Percentiles rank a stretch among this genome's conserved stretches.
phyloP scores from a whole-genome alignment of 345 rosid genomes.

The Citrus hindsii region DNA sequence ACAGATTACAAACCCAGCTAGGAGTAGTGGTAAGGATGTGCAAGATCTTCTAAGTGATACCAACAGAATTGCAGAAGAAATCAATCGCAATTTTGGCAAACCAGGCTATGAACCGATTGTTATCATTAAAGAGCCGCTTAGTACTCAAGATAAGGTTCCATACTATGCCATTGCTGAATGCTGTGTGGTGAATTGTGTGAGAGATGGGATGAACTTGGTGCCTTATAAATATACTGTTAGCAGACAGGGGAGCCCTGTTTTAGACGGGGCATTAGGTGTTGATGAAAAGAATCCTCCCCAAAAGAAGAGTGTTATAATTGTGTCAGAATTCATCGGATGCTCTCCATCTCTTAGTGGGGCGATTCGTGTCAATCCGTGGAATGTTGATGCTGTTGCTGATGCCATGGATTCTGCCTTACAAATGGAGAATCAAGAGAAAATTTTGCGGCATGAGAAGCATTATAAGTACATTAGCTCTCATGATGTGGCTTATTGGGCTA shows the following conservation, averaged over 20 bases:
- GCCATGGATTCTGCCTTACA: constrained; percentile 56
- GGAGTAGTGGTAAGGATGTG: constrained; percentile 75
- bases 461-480: constrained; percentile 81
- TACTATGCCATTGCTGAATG: constrained; percentile 71
- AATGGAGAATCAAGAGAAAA: constrained; percentile 51
- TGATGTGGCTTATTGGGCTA: constrained; percentile 75
- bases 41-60: constrained; percentile 51
- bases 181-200: constrained; percentile 70
- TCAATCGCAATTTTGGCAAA: constrained; percentile 48
- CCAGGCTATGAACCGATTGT: constrained; percentile 69
- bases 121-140: constrained; percentile 44
- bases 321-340: constrained; percentile 88
- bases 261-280: constrained; percentile 52
- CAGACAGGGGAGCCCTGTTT: constrained; percentile 63
- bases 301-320: constrained; percentile 62
- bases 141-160: constrained; percentile 61
- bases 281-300: constrained; percentile 22
- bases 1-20: constrained; percentile 79
- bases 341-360: constrained; percentile 92
- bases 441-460: constrained; percentile 75
- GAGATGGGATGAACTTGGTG: constrained; percentile 92
- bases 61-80: constrained; percentile 34
- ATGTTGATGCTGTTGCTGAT: constrained; percentile 52
- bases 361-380: constrained; percentile 84
- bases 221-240: constrained; percentile 75